phyloP scores from a whole-genome alignment of 129 eudicot genomes.

The Dittrichia graveolens region DNA sequence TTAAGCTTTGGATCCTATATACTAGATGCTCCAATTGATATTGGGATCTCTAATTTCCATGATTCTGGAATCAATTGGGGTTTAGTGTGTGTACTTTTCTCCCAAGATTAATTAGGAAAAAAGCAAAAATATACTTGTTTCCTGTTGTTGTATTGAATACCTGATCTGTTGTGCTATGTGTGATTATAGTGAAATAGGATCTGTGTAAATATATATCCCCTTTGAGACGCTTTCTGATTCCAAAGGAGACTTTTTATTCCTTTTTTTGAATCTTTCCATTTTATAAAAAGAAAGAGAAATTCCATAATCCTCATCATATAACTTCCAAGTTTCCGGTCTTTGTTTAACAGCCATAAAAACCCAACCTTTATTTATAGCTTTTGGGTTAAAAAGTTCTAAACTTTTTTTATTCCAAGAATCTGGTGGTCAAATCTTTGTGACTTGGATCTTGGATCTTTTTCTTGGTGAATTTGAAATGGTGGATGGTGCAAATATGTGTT shows the following conservation, averaged over 20 bases:
- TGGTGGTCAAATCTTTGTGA: conserved; percentile 17
- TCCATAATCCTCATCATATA: conserved; percentile 20
- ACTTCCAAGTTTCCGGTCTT: conserved; percentile 9
- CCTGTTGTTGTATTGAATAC: conserved; percentile 22
- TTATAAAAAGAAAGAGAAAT: conserved; percentile 27
- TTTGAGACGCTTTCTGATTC: conserved; percentile 42
- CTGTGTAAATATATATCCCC: conserved; percentile 48
- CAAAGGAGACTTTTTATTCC: conserved; percentile 45
- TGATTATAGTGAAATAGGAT: conserved; percentile 30
- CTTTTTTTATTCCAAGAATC: conserved; percentile 23
- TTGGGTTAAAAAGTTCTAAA: conserved; percentile 44
- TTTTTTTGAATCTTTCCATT: conserved; percentile 38
- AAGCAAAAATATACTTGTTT: background rate
- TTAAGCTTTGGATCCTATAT: conserved; percentile 42
- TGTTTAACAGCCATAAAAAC: conserved; percentile 20
- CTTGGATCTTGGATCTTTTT: conserved; percentile 47
- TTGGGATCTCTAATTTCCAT: conserved; percentile 34
- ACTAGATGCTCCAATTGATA: conserved; percentile 31
- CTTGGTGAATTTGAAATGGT: conserved; percentile 45
- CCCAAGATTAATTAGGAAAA: conserved; percentile 10
- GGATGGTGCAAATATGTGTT: conserved; percentile 42
- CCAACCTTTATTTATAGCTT: conserved; percentile 45
- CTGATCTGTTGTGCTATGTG: conserved; percentile 27
- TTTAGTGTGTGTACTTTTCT: conserved; percentile 15
- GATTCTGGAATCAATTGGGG: conserved; percentile 50